A percentile compares a stretch with the other conserved stretches of the same genome.
These are phyloP conservation scores for Apophysomyces variabilis DNA, from an alignment of 371 early-diverging fungal genomes.

Conservation along the genomic window DNA sequence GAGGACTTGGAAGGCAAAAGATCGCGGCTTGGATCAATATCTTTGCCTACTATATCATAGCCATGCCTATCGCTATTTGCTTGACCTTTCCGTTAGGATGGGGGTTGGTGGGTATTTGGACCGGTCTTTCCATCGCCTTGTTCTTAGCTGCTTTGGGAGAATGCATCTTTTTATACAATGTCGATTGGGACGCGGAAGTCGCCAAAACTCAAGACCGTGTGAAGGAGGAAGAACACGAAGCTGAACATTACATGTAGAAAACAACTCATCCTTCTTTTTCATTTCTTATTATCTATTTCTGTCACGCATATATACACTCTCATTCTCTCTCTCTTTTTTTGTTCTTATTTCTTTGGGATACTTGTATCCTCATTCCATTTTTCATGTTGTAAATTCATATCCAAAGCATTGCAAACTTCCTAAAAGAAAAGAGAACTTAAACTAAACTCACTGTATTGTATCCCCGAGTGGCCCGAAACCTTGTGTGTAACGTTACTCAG, in stretches of 20 bases:
- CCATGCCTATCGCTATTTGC: slow-evolving; percentile 68
- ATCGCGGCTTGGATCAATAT: slow-evolving; percentile 73
- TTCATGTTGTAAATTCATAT: not conserved
- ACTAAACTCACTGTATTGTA: not conserved
- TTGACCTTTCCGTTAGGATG: slow-evolving; percentile 61
- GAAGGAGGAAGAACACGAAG: slow-evolving; percentile 24
- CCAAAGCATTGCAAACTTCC: too few species aligned
- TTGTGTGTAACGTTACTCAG: not conserved
- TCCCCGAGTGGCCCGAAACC: not conserved
- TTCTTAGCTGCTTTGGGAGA: slow-evolving; percentile 55
- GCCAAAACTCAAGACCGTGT: slow-evolving; percentile 41
- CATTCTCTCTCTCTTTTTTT: not conserved
- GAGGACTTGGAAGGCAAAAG: slow-evolving; percentile 75
- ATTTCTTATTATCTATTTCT: not conserved
- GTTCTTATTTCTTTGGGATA: not conserved
- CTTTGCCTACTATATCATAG: slow-evolving; percentile 71
- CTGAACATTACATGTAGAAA: not conserved
- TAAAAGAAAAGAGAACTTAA: not conserved
- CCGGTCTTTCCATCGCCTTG: slow-evolving; percentile 60
- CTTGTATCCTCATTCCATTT: not conserved
- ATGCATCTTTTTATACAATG: slow-evolving; percentile 36
- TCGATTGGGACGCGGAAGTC: slow-evolving; percentile 59
- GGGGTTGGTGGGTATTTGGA: slow-evolving; percentile 74
- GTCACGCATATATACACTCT: not conserved
- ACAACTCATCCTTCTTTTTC: not conserved